A percentile compares a stretch with the other conserved stretches of the same genome.
phyloP scores from a whole-genome alignment of 129 eudicot species.

The Lactuca sativa region DNA sequence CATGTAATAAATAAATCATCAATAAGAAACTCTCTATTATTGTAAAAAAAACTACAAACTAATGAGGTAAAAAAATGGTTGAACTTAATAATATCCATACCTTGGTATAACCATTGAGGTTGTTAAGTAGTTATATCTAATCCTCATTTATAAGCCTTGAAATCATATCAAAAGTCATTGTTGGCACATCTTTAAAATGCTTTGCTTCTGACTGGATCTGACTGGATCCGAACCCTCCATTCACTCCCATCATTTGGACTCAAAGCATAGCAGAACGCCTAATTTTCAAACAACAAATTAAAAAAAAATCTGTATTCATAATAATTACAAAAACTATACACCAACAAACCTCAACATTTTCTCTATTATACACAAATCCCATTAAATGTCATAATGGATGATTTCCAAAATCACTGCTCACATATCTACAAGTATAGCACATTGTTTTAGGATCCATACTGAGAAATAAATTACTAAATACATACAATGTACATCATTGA shows the following conservation, averaged over 20 bases:
- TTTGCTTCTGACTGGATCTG: constrained; percentile 97
- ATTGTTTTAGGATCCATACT: not conserved
- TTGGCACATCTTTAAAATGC: constrained; percentile 81
- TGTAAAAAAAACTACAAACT: not conserved
- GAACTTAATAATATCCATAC: constrained; percentile 28
- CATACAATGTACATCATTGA: no score
- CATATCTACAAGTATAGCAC: constrained; percentile 38
- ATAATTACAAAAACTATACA: no score
- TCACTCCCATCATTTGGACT: constrained; percentile 92
- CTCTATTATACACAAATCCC: no score
- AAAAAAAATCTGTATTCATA: constrained; percentile 15
- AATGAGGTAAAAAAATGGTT: not conserved
- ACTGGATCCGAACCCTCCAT: constrained; percentile 84
- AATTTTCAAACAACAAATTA: constrained; percentile 6
- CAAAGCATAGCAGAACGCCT: constrained; percentile 96
- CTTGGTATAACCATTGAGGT: constrained; percentile 97
- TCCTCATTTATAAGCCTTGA: constrained; percentile 83
- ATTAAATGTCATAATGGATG: no score
- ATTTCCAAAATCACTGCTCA: no score
- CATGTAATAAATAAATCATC: no score
- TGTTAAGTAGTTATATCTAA: constrained; percentile 81
- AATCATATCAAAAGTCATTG: constrained; percentile 82
- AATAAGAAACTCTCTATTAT: no score
- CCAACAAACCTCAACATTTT: no score
- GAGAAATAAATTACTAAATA: constrained; percentile 4